These are phyloP conservation scores for Amphichorda felina DNA, from an alignment of 2,329 filamentous ascomycete genomes.

Conservation along the genomic window DNA sequence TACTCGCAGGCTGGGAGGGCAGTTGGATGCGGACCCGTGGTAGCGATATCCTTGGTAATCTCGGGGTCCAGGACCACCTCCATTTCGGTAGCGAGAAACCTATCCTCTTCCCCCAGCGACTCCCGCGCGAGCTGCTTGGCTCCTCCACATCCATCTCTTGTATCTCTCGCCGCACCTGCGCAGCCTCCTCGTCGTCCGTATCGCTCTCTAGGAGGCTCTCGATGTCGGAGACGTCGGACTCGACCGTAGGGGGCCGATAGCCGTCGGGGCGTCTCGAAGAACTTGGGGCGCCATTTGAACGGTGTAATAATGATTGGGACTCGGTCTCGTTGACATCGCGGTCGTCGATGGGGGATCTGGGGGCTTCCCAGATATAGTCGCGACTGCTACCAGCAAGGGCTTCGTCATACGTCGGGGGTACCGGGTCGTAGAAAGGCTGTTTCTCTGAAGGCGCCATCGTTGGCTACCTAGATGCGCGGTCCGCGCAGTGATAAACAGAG, in stretches of 20 bases:
- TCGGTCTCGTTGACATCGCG: constrained; percentile 48
- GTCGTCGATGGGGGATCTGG: constrained; percentile 29
- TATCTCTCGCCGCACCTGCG: constrained; percentile 67
- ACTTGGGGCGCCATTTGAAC: constrained; percentile 28
- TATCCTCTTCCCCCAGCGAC: constrained; percentile 43
- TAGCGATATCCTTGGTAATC: constrained; percentile 32
- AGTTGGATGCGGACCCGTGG: constrained; percentile 34
- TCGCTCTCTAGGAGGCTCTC: constrained; percentile 40
- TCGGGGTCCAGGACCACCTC: constrained; percentile 43
- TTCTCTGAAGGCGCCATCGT: constrained; percentile 22
- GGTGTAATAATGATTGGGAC: constrained; percentile 61
- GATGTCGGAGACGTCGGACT: constrained; percentile 48
- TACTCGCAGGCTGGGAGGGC: constrained; percentile 10
- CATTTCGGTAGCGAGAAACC: constrained; percentile 40
- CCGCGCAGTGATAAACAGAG: background rate
- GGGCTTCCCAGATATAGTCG: constrained; percentile 17
- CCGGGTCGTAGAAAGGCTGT: constrained; percentile 28
- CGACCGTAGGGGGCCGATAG: constrained; percentile 74
- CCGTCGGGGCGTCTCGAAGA: constrained; percentile 29
- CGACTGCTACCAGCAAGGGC: constrained; percentile 23
- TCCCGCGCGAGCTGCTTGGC: constrained; percentile 31
- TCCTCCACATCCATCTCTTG: constrained; percentile 79
- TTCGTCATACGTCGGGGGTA: constrained; percentile 30
- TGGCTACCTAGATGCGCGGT: constrained; percentile 1
- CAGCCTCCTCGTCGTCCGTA: constrained; percentile 40